A percentile compares a stretch with the other conserved stretches of the same genome.
These are phyloP conservation scores for Metschnikowia borealis DNA, from an alignment of 805 yeast genomes.

Conservation along the genomic window DNA sequence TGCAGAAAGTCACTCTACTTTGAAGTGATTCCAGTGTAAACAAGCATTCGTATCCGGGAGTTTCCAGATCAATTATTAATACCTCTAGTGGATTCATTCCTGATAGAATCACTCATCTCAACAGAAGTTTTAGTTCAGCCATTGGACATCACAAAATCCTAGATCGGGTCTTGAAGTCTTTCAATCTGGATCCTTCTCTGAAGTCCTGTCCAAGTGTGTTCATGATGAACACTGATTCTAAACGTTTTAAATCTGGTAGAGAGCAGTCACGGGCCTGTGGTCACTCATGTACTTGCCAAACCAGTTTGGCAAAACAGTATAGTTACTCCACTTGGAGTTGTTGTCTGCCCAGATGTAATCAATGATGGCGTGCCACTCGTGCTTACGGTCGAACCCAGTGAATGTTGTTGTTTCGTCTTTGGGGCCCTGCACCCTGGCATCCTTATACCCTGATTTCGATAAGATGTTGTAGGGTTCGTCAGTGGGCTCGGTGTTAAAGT, in stretches of 20 bases:
- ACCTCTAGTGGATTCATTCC: no score
- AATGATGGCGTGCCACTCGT: constrained; percentile 30
- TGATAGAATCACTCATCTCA: no score
- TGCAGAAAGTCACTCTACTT: no score
- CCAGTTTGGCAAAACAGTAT: constrained; percentile 36
- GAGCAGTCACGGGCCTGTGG: constrained; percentile 37
- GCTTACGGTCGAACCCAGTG: constrained; percentile 43
- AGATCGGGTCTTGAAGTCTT: no score
- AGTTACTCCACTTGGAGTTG: constrained; percentile 9
- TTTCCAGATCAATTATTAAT: no score
- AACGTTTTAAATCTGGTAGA: constrained; percentile 9
- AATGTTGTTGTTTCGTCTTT: constrained; percentile 41
- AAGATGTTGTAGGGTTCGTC: constrained; percentile 41
- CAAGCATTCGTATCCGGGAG: no score
- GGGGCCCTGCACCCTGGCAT: constrained; percentile 31
- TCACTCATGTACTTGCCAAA: constrained; percentile 36
- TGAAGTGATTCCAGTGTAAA: no score
- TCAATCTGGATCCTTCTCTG: no score
- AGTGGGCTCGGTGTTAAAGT: constrained; percentile 39
- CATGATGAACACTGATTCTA: not conserved
- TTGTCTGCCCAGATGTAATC: constrained; percentile 43
- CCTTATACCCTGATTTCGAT: constrained; percentile 33
- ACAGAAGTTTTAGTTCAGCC: no score
- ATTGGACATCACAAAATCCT: no score
- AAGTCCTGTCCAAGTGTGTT: no score